Percentiles rank a stretch among this genome's conserved stretches.
Evolutionary conservation across 1,139 yeast genomes (phyloP).

Genomic region (Geotrichum bryndzae): DNA sequence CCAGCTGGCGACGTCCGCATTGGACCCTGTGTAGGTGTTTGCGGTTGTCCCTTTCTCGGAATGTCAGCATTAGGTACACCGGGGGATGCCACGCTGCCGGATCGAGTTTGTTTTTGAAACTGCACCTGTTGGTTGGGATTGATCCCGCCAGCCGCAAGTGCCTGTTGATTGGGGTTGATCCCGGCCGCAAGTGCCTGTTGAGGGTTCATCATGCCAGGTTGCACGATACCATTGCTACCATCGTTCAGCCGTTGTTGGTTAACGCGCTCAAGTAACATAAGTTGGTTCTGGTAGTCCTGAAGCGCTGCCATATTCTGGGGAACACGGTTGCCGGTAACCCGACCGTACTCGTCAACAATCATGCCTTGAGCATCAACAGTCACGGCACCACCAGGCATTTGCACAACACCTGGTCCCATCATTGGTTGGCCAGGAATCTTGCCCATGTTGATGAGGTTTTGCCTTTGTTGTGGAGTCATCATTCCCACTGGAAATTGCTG

Average conservation of each 20-base stretch:
- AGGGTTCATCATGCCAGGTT: constrained; percentile 6
- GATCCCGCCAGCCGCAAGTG: constrained; percentile 10
- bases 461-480: constrained; percentile 8
- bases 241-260: constrained; percentile 49
- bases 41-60: constrained; percentile 27
- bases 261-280: constrained; percentile 65
- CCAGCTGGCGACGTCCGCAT: constrained; percentile 18
- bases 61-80: constrained; percentile 19
- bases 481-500: constrained; percentile 15
- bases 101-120: constrained; percentile 17
- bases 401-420: constrained; percentile 13
- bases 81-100: constrained; percentile 23
- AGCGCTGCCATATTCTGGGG: constrained; percentile 39
- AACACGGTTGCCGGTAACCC: constrained; percentile 16
- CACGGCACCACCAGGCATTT: constrained; percentile 4
- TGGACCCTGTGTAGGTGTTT: constrained; percentile 11
- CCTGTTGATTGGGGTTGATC: neutral
- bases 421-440: neutral
- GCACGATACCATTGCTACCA: constrained; percentile 34
- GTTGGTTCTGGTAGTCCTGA: constrained; percentile 71
- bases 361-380: neutral
- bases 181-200: constrained; percentile 17
- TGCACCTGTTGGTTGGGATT: constrained; percentile 5
- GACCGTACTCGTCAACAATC: constrained; percentile 1
- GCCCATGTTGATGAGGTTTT: constrained; percentile 1